Evolutionary conservation across 257 asterid genomes (phyloP), one percentile per base, ranked within the genome.

Genomic region (Nicotiana knightiana): DNA sequence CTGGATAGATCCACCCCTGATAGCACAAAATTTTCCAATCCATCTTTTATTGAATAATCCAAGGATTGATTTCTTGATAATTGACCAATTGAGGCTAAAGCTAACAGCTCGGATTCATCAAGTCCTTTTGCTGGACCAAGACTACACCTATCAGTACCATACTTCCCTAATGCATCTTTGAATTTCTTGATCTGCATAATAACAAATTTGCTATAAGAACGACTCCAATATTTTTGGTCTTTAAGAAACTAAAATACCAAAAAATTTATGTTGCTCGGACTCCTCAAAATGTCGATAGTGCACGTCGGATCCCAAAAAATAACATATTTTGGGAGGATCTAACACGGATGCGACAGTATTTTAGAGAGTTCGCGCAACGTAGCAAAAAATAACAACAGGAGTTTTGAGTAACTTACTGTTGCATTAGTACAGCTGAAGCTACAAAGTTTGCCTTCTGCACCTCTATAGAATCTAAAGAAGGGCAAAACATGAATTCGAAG

Each of bases 341-440:
- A 0, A 21, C 24, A 21, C 24, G 2, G 0, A 0, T 43, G 0
- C 3, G 48, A 8, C 0, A 43, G 2, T 8, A 43, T 43, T 8
- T 43, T 8, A 3, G 1, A 39, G 10, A 39, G 9, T 39, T 39
- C 0, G 10, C 2, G 11, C 11, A 43, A 9, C 12, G 0, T 43
- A 43, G 3, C 12, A 2, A 3, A 18, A 28, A 37, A 24, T 35
- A 3, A 13, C 11, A 3, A 24, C 18, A 55, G 2, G 3, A n/a
- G 30, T 59, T 12, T 51, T 54, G n/a, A 13, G 21, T 15, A 11
- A 13, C 98, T 86, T 82, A 95, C 99, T 0, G 99, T 95, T 77
- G 99, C 96, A 85, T 90, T 93, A 32, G 98, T 95, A 86, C 99
- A 95, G 91, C 99, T 95, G 82, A 95, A 93, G 91, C 97, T 95